Evolutionary conservation across 768 basidiomycete species (phyloP).

Genomic region (Paxillus ammoniavirescens): DNA sequence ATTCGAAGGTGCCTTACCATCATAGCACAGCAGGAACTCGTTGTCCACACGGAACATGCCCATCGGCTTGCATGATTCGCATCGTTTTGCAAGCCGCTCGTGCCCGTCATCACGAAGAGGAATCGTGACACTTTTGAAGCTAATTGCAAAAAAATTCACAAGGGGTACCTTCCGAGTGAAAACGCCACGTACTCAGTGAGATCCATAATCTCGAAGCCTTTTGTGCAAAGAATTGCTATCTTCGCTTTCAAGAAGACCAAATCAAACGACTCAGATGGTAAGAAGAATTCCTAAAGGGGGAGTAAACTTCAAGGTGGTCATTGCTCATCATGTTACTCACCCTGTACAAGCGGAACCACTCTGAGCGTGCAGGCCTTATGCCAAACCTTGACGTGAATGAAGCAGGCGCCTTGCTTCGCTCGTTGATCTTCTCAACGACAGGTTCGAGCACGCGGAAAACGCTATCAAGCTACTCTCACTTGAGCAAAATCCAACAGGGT

Average conservation of each 20-base stretch:
- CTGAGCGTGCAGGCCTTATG: slow-evolving; percentile 76
- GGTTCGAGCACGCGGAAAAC: slow-evolving; percentile 98
- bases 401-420: slow-evolving; percentile 66
- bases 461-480: slow-evolving; percentile 60
- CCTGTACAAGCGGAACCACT: slow-evolving; percentile 94
- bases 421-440: slow-evolving; percentile 85
- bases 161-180: background rate
- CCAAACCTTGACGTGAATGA: slow-evolving; percentile 73
- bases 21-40: slow-evolving; percentile 87
- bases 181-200: slow-evolving; percentile 69
- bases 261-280: slow-evolving; percentile 88
- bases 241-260: slow-evolving; percentile 91
- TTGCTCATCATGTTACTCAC: slow-evolving; percentile 28
- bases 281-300: slow-evolving; percentile 72
- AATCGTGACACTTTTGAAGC: slow-evolving; percentile 87
- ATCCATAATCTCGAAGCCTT: slow-evolving; percentile 98
- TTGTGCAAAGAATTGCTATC: slow-evolving; percentile 89
- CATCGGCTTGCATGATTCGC: slow-evolving; percentile 77
- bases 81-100: slow-evolving; percentile 72
- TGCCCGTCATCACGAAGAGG: slow-evolving; percentile 77
- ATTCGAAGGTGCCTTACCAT: slow-evolving; percentile 50
- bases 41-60: slow-evolving; percentile 91
- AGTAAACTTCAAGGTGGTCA: background rate
- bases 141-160: slow-evolving; percentile 24
- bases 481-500: slow-evolving; percentile 14